Percentiles rank a stretch among this genome's conserved stretches.
Evolutionary conservation across 352 stramenopile genomes (phyloP).

Genomic region (Ophiocytium majus): DNA sequence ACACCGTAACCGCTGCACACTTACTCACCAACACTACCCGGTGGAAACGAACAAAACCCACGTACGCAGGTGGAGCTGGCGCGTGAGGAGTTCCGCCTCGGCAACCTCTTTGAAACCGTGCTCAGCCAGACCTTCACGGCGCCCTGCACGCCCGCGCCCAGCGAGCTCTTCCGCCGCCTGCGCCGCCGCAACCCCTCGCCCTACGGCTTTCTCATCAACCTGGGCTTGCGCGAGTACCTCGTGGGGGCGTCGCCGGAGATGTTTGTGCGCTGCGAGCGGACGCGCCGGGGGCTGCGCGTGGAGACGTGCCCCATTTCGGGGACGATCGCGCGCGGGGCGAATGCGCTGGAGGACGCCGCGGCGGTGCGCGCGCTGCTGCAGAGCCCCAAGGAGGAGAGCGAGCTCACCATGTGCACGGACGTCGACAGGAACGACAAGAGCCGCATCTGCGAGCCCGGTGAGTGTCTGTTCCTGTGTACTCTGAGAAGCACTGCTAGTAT

Average conservation of each 20-base stretch:
- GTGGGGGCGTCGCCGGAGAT: constrained; percentile 80
- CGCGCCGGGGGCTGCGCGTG: constrained; percentile 66
- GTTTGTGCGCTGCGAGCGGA: constrained; percentile 76
- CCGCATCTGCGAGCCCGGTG: constrained; percentile 69
- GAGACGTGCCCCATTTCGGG: constrained; percentile 81
- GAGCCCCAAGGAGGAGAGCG: constrained; percentile 78
- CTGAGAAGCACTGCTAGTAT: no score
- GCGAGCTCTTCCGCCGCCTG: constrained; percentile 67
- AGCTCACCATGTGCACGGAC: constrained; percentile 83
- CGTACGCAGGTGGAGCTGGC: constrained; percentile 68
- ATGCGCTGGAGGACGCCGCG: constrained; percentile 76
- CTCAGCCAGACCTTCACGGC: constrained; percentile 76
- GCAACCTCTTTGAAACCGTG: constrained; percentile 79
- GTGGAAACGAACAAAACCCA: no score
- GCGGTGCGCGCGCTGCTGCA: constrained; percentile 73
- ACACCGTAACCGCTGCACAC: no score
- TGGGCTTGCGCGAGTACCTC: constrained; percentile 68
- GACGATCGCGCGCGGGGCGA: constrained; percentile 71
- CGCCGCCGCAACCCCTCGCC: constrained; percentile 69
- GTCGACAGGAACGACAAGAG: constrained; percentile 65
- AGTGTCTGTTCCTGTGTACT: no score
- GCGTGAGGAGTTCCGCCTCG: constrained; percentile 74
- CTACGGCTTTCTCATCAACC: constrained; percentile 81
- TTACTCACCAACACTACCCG: no score
- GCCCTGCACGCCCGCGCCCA: constrained; percentile 58